Evolutionary conservation across 73 alveolate species (phyloP).

Genomic region (Paramecium biaurelia): DNA sequence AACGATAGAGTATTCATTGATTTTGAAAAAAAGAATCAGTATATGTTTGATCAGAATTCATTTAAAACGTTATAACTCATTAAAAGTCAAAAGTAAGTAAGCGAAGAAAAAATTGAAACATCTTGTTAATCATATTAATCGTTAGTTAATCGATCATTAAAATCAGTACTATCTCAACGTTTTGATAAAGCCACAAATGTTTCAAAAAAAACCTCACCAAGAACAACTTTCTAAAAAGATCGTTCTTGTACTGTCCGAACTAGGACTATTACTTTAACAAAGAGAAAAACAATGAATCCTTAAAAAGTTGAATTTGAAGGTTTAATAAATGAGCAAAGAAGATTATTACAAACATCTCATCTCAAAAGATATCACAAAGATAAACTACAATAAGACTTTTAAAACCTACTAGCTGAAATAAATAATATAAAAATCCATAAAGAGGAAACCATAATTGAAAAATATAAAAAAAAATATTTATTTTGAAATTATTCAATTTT

Average conservation of each 20-base stretch:
- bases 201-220: background rate
- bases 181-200: background rate
- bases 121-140: background rate
- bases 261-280: background rate
- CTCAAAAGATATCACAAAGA: background rate
- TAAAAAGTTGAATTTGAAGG: background rate
- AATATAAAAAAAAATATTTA: background rate
- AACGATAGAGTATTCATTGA: background rate
- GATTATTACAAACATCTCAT: background rate
- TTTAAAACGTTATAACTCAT: background rate
- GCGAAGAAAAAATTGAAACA: background rate
- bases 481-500: background rate
- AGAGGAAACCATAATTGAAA: background rate
- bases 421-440: background rate
- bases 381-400: background rate
- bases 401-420: background rate
- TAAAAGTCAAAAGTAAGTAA: background rate
- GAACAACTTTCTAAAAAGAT: background rate
- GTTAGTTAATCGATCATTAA: background rate
- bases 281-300: background rate
- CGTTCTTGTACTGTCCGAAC: background rate
- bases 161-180: constrained; percentile 1
- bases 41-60: background rate
- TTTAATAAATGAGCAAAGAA: background rate
- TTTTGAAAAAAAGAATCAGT: background rate